Conservation (phyloP, 176 grass and related monocot genomes). For the Lolium multiflorum region DNA sequence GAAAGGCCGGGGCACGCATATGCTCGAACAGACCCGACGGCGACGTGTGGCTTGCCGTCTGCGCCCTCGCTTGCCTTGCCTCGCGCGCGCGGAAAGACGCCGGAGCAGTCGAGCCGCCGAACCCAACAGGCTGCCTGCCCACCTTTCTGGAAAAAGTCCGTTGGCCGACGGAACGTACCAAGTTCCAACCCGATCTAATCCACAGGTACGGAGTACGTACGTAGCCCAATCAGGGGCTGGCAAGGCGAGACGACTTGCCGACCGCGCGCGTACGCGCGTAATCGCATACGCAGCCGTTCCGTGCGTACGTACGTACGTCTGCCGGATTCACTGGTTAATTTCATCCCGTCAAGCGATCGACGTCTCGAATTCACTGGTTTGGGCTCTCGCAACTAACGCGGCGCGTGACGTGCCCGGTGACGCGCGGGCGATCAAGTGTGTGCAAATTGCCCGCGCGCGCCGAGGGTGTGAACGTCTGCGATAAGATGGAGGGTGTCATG, state of each 20-base stretch:
- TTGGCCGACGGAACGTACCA: background rate
- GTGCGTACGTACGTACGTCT: background rate
- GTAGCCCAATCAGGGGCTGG: background rate
- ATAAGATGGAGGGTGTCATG: background rate
- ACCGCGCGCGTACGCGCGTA: background rate
- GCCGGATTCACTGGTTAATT: background rate
- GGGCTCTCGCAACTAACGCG: background rate
- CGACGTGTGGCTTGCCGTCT: conserved; percentile 42
- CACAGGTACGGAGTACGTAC: no score
- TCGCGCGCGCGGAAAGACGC: background rate
- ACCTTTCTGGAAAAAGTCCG: background rate
- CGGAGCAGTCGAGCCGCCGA: background rate
- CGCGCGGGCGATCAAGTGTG: background rate
- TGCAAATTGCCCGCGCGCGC: background rate
- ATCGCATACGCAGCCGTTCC: conserved; percentile 2
- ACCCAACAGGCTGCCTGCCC: background rate
- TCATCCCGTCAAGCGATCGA: background rate
- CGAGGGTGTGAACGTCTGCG: background rate
- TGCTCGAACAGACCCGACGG: background rate
- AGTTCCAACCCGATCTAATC: background rate
- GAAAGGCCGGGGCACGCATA: background rate
- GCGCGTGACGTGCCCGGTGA: conserved; percentile 33
- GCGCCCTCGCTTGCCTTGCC: background rate
- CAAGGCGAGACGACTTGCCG: background rate
- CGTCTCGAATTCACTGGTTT: background rate